phyloP scores from a whole-genome alignment of 2,329 filamentous ascomycete species.

The Aspergillus viridinutans region DNA sequence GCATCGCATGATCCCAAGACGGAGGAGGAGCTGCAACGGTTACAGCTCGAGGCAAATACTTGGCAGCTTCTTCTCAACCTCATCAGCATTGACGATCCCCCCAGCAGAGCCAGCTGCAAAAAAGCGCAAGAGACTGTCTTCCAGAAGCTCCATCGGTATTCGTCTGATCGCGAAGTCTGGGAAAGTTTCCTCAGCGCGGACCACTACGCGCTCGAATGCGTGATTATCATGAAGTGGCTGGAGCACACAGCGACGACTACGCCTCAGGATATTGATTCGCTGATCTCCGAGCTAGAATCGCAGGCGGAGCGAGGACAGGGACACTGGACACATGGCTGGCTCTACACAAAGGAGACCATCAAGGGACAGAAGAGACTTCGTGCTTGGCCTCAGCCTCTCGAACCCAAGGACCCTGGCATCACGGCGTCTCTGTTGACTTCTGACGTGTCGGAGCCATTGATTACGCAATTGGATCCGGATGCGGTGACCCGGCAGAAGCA shows the following conservation, averaged over 20 bases:
- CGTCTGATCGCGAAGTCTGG: constrained; percentile 61
- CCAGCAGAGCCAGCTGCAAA: constrained; percentile 37
- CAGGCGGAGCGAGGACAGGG: constrained; percentile 71
- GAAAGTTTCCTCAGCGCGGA: constrained; percentile 71
- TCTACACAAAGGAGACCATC: constrained; percentile 84
- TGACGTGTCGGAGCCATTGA: constrained; percentile 59
- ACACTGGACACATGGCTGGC: constrained; percentile 82
- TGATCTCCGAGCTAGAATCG: constrained; percentile 71
- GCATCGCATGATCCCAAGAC: constrained; percentile 20
- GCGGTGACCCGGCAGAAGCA: constrained; percentile 74
- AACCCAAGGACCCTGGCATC: constrained; percentile 57
- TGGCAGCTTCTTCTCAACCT: constrained; percentile 81
- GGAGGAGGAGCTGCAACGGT: constrained; percentile 47
- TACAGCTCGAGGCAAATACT: constrained; percentile 81
- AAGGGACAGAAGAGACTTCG: constrained; percentile 83
- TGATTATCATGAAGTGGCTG: constrained; percentile 79
- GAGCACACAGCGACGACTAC: constrained; percentile 68
- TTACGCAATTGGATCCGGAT: constrained; percentile 90
- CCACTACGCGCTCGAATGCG: constrained; percentile 69
- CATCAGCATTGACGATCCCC: constrained; percentile 64
- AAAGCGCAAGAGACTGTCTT: constrained; percentile 38
- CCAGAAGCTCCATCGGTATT: constrained; percentile 51
- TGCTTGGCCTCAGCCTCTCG: constrained; percentile 61
- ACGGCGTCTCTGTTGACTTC: constrained; percentile 55
- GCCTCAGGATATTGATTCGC: constrained; percentile 66